Conservation (phyloP, 164 flowering plant genomes). For the Piper betle region DNA sequence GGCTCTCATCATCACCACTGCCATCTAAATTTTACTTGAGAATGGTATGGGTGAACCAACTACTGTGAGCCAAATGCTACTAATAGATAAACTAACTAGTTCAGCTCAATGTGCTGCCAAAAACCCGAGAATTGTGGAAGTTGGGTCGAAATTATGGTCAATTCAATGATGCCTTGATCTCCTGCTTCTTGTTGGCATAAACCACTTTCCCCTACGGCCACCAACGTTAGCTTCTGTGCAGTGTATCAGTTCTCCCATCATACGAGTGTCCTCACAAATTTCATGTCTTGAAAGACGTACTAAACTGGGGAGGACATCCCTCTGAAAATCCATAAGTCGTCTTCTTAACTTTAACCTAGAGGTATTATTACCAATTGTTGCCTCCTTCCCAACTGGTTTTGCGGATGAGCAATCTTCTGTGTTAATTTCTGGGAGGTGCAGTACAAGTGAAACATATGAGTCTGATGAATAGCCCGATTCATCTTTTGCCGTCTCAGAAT, state of each 20-base stretch:
- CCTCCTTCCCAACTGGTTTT: slow-evolving; percentile 10
- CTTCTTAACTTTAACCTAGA: slow-evolving; percentile 27
- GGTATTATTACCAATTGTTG: slow-evolving; percentile 6
- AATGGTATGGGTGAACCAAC: no score
- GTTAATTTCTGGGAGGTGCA: slow-evolving; percentile 24
- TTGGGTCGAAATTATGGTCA: neutral
- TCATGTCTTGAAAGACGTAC: slow-evolving; percentile 49
- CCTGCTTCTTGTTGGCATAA: slow-evolving; percentile 26
- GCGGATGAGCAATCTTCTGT: slow-evolving; percentile 31
- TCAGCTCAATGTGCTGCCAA: no score
- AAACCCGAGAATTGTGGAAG: no score
- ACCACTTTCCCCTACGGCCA: slow-evolving; percentile 21
- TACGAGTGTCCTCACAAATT: slow-evolving; percentile 43
- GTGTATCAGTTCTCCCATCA: slow-evolving; percentile 30
- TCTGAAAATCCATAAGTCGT: slow-evolving; percentile 50
- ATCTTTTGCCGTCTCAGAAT: slow-evolving; percentile 6
- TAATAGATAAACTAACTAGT: no score
- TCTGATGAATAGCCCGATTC: slow-evolving; percentile 38
- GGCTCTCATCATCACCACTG: no score
- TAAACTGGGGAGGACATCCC: slow-evolving; percentile 46
- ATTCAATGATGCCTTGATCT: slow-evolving; percentile 17
- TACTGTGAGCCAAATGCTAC: no score
- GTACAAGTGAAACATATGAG: slow-evolving; percentile 31
- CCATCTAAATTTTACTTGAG: no score
- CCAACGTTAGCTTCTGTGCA: slow-evolving; percentile 32